Base-by-base conservation (phyloP, 2,329 filamentous ascomycete genomes). In the Ascochyta pisi region DNA sequence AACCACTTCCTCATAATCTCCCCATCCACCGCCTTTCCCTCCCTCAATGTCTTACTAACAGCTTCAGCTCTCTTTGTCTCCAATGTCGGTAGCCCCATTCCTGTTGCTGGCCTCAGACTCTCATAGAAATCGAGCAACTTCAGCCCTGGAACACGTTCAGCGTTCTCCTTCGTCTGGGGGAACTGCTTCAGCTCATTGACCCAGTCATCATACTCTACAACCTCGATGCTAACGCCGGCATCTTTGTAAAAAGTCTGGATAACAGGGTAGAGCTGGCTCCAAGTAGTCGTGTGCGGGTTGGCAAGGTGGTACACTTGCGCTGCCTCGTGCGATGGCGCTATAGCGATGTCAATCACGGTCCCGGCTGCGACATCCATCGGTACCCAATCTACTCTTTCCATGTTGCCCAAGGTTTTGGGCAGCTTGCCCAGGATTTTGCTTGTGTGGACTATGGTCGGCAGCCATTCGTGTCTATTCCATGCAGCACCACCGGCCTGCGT, bases 401-500 rank as follows among this genome's bases (percentile, higher is more conserved):
- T 27, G 38, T 56, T 42, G 12, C 63, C 61, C 9, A 69, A 31
- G 6, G 49, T 54, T 3, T 39, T 43, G 1, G 71, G 65, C n/a
- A 68, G 8, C 3, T 49, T 48, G 9, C 61, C 61, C 41, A 73
- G 38, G 9, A 43, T 40, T 33, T 60, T 66, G 31, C 61, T 66
- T 0, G 63, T 66, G n/a, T 56, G 41, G 0, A 73, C 54, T 3
- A 73, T 23, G n/a, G 60, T 66, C 8, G 69, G 68, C 1, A 73
- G 51, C 68, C 68, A 71, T 39, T 73, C 68, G 12, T 63, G 54
- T 9, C 38, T 41, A 12, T 68, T 69, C 69, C 69, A 71, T 6
- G 64, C 45, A 4, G 68, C 65, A 3, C 58, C 48, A 4, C 55
- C 51, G 15, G 26, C 22, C 9, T 44, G 26, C 1, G 39, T 46